Percentiles rank a stretch among this genome's conserved stretches.
Conservation (phyloP, 192 early-diverging fungal genomes). For the Spinellus fusiger region DNA sequence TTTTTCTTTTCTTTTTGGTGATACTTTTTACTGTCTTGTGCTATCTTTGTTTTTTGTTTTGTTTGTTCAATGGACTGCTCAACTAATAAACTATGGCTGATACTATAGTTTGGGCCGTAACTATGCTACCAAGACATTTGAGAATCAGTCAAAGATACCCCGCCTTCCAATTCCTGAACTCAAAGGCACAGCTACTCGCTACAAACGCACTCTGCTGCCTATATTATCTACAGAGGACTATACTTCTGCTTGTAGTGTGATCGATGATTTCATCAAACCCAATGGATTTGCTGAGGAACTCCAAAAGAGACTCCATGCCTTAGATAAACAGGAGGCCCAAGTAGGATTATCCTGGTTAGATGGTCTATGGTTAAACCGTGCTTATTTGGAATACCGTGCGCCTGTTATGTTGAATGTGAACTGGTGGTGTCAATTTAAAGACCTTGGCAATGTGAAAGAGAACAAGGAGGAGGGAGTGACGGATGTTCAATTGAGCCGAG, state of each 20-base stretch:
- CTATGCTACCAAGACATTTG: slow-evolving; percentile 45
- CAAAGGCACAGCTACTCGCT: slow-evolving; percentile 68
- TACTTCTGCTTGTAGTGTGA: slow-evolving; percentile 53
- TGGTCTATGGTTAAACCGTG: slow-evolving; percentile 74
- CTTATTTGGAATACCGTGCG: slow-evolving; percentile 83
- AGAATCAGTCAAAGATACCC: slow-evolving; percentile 64
- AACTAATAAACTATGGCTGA: not conserved
- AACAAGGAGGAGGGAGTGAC: slow-evolving; percentile 50
- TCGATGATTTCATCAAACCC: slow-evolving; percentile 58
- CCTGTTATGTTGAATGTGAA: slow-evolving; percentile 83
- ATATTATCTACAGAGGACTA: slow-evolving; percentile 58
- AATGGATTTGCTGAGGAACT: slow-evolving; percentile 69
- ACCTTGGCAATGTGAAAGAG: slow-evolving; percentile 44
- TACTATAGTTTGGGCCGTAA: not conserved
- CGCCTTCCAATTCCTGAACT: slow-evolving; percentile 84
- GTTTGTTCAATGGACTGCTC: too few relatives aligned
- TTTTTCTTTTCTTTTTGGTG: too few relatives aligned
- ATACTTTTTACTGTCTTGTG: too few relatives aligned
- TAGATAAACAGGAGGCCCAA: slow-evolving; percentile 62
- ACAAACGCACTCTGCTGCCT: slow-evolving; percentile 68
- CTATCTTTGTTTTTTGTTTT: too few relatives aligned
- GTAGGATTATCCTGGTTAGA: slow-evolving; percentile 74
- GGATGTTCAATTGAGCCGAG: slow-evolving; percentile 68
- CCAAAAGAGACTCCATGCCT: slow-evolving; percentile 63
- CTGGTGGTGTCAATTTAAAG: slow-evolving; percentile 75